Percentiles rank a stretch among this genome's conserved stretches.
Conservation (phyloP, 768 basidiomycete species). For the Amanita exitialis region DNA sequence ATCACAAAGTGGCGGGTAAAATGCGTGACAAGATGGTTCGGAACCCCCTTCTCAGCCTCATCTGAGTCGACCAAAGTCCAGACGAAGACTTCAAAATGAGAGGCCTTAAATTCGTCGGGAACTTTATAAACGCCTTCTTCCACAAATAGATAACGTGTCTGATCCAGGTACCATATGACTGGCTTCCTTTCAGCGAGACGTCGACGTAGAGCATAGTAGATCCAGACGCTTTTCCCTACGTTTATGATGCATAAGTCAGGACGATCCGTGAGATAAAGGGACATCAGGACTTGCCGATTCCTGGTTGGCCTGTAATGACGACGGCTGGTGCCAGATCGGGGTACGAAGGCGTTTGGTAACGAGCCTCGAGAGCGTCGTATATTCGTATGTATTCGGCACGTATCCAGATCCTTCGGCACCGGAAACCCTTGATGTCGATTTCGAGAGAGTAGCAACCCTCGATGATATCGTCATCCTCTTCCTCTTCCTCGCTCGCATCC, state of each 20-base stretch:
- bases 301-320: conserved; percentile 9
- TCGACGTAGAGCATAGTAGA: too few species aligned
- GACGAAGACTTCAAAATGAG: conserved; percentile 8
- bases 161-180: conserved; percentile 9
- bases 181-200: too few species aligned
- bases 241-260: too few species aligned
- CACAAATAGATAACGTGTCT: conserved; percentile 10
- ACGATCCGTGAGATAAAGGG: conserved; percentile 2
- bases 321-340: conserved; percentile 6
- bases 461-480: conserved; percentile 7
- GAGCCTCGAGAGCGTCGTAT: conserved; percentile 5
- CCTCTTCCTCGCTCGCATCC: conserved; percentile 3
- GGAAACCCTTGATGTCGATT: conserved; percentile 1
- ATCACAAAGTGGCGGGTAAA: conserved; percentile 9
- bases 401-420: conserved; percentile 4
- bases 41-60: conserved; percentile 9
- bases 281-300: conserved; percentile 10
- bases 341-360: neutral
- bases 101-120: conserved; percentile 5
- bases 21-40: conserved; percentile 7
- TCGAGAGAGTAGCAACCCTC: conserved; percentile 9
- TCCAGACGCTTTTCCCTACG: conserved; percentile 12
- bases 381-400: conserved; percentile 9
- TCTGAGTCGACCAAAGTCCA: conserved; percentile 13
- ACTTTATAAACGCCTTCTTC: conserved; percentile 12